Evolutionary conservation across 2,329 filamentous ascomycete species (phyloP).

Genomic region (Phialophora chinensis): DNA sequence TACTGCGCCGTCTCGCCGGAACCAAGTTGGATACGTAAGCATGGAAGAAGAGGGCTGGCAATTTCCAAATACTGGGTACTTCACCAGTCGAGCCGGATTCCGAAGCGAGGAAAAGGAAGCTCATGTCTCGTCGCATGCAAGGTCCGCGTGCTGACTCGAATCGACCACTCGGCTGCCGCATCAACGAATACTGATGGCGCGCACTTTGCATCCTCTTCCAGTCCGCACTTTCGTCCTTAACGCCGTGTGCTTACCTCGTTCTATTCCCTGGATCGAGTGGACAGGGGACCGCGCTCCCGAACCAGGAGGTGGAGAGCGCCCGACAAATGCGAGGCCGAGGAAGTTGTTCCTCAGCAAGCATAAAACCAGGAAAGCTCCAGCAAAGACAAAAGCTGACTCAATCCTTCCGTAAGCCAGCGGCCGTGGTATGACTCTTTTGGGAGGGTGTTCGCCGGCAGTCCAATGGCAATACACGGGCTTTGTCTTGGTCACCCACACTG

Average conservation of each 20-base stretch:
- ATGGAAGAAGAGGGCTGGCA: not conserved
- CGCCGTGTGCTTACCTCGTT: slow-evolving; percentile 8
- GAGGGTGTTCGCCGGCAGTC: not conserved
- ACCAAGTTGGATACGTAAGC: slow-evolving; percentile 9
- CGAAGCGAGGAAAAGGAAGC: slow-evolving; percentile 12
- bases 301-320: slow-evolving; percentile 5
- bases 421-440: slow-evolving; percentile 9
- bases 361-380: not conserved
- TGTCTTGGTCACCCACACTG: slow-evolving; percentile 11
- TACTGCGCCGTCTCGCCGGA: slow-evolving; percentile 17
- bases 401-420: slow-evolving; percentile 25
- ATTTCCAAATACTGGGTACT: not conserved
- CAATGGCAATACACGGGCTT: slow-evolving; percentile 7
- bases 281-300: slow-evolving; percentile 4
- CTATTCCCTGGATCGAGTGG: not conserved
- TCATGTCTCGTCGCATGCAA: not conserved
- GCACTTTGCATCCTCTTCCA: slow-evolving; percentile 11
- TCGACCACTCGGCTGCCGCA: slow-evolving; percentile 17
- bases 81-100: slow-evolving; percentile 1
- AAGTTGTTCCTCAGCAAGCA: not conserved
- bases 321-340: slow-evolving; percentile 9
- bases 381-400: slow-evolving; percentile 17
- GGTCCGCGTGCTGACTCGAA: slow-evolving; percentile 8
- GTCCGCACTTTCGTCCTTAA: not conserved
- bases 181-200: slow-evolving; percentile 13